These are phyloP conservation scores for Cyclotella choctawhatcheeana DNA, from an alignment of 108 stramenopile genomes.

Conservation along the genomic window DNA sequence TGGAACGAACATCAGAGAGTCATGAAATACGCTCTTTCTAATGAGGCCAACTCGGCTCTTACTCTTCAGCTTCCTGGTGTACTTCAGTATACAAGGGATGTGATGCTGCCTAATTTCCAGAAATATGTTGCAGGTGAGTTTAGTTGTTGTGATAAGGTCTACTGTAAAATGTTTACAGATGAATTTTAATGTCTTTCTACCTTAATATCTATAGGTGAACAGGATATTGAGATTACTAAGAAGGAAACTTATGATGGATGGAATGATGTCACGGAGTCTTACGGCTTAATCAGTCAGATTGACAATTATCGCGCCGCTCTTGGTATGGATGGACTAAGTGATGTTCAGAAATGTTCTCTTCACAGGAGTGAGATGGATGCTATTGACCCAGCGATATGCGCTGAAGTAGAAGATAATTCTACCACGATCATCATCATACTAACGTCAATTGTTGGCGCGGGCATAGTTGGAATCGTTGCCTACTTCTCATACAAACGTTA, in stretches of 20 bases:
- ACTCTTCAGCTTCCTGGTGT: constrained; percentile 45
- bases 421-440: constrained; percentile 14
- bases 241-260: constrained; percentile 23
- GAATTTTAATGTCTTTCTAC: too few relatives aligned
- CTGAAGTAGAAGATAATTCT: constrained; percentile 9
- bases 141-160: too few relatives aligned
- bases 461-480: neutral
- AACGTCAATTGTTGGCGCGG: constrained; percentile 5
- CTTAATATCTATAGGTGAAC: too few relatives aligned
- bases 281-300: constrained; percentile 36
- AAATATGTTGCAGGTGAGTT: constrained; percentile 41
- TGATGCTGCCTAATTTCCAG: constrained; percentile 18
- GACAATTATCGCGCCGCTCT: constrained; percentile 39
- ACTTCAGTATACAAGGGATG: constrained; percentile 47
- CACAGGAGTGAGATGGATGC: constrained; percentile 48
- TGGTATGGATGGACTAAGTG: constrained; percentile 27
- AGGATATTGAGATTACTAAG: constrained; percentile 29
- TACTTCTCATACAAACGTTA: constrained; percentile 16
- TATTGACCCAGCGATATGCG: constrained; percentile 30
- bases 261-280: constrained; percentile 28
- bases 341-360: constrained; percentile 29
- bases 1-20: constrained; percentile 37
- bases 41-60: constrained; percentile 43
- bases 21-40: constrained; percentile 27
- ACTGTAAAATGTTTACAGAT: too few relatives aligned